Percentiles rank a stretch among this genome's conserved stretches.
Evolutionary conservation across 495 filamentous ascomycete genomes (phyloP).

Genomic region (Talaromyces trachyspermus): DNA sequence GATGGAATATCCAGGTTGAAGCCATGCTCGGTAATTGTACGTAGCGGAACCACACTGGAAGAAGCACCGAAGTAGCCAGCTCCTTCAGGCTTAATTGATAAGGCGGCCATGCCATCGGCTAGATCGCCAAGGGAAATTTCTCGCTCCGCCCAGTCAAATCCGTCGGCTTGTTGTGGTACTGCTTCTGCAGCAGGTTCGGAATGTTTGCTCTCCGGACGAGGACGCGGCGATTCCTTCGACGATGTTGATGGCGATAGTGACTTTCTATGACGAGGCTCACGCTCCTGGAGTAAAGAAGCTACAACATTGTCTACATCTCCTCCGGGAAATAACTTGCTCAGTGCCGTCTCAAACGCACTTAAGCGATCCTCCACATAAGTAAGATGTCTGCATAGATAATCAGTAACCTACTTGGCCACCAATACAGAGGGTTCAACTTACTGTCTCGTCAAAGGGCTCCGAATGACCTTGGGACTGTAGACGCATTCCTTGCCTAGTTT

Average conservation of each 20-base stretch:
- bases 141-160: constrained; percentile 47
- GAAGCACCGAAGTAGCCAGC: constrained; percentile 44
- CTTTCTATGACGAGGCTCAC: constrained; percentile 23
- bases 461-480: constrained; percentile 41
- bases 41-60: constrained; percentile 39
- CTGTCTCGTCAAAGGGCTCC: constrained; percentile 43
- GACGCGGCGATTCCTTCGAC: constrained; percentile 33
- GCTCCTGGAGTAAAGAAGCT: constrained; percentile 36
- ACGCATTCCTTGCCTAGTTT: constrained; percentile 41
- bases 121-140: constrained; percentile 36
- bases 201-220: constrained; percentile 21
- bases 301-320: constrained; percentile 42
- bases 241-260: constrained; percentile 15
- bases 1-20: constrained; percentile 39
- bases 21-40: constrained; percentile 38
- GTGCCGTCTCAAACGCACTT: constrained; percentile 36
- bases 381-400: constrained; percentile 30
- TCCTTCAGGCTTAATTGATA: constrained; percentile 43
- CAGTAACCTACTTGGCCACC: constrained; percentile 1
- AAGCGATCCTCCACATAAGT: constrained; percentile 45
- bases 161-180: constrained; percentile 42
- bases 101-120: constrained; percentile 46
- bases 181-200: constrained; percentile 30
- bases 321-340: constrained; percentile 36
- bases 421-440: constrained; percentile 15